These are phyloP conservation scores for Ophiostoma ips DNA, from an alignment of 2,329 filamentous ascomycete genomes.

Conservation along the genomic window DNA sequence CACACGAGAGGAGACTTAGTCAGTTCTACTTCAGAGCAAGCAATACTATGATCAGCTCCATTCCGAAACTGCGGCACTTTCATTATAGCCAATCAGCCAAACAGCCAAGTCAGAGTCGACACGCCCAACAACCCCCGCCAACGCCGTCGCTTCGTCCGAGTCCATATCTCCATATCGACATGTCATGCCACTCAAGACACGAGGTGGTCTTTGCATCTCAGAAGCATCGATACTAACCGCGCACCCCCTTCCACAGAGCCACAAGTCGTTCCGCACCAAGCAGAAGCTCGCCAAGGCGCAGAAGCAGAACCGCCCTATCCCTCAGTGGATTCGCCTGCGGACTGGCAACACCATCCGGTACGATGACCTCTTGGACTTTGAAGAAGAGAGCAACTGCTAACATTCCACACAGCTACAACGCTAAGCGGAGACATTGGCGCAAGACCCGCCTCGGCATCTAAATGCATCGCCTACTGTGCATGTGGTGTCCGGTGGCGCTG, in stretches of 20 bases:
- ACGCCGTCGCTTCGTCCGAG: not conserved
- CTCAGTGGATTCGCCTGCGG: constrained; percentile 98
- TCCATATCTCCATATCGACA: not conserved
- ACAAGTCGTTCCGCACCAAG: constrained; percentile 99
- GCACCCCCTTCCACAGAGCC: constrained; percentile 49
- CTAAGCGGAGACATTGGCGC: constrained; percentile 99
- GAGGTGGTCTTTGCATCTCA: not conserved
- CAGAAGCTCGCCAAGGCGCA: constrained; percentile 99
- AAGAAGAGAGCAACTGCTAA: not conserved
- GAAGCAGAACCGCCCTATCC: constrained; percentile 99
- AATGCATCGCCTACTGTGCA: constrained; percentile 25
- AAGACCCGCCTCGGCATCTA: constrained; percentile 99
- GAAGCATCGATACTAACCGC: constrained; percentile 1
- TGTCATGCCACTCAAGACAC: not conserved
- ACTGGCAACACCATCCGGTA: constrained; percentile 99
- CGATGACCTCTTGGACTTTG: constrained; percentile 26
- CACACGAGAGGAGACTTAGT: too few species aligned
- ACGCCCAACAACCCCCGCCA: not conserved
- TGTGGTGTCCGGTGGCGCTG: constrained; percentile 5
- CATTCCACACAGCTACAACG: constrained; percentile 75
- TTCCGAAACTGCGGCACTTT: too few species aligned
- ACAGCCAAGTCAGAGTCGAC: not conserved
- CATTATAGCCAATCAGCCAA: too few species aligned
- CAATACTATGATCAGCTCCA: too few species aligned
- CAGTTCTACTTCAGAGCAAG: too few species aligned